A percentile compares a stretch with the other conserved stretches of the same genome.
Evolutionary conservation across 208 protist genomes (phyloP).

Genomic region (Leishmania arabica): DNA sequence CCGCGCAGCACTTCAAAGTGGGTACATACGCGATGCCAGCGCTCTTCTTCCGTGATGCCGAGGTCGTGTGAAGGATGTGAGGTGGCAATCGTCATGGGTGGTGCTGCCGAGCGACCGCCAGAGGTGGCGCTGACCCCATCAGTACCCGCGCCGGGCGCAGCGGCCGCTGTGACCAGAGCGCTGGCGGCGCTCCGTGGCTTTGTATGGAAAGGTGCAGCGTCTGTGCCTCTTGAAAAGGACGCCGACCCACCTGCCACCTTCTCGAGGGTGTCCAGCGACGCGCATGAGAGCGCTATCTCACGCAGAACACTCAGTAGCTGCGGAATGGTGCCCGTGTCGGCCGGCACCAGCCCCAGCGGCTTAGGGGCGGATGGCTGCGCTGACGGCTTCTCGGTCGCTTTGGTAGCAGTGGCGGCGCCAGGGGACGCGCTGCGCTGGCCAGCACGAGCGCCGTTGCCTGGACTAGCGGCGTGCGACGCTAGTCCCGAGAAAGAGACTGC

Average conservation of each 20-base stretch:
- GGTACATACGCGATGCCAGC: conserved; percentile 50
- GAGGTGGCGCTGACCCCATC: neutral
- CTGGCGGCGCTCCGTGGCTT: neutral
- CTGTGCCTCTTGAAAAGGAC: neutral
- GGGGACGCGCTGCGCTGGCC: neutral
- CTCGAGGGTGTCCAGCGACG: conserved; percentile 39
- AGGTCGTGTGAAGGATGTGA: neutral
- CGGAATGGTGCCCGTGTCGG: conserved; percentile 30
- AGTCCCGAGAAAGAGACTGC: neutral
- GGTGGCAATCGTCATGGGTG: neutral
- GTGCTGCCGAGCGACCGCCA: neutral
- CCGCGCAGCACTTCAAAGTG: conserved; percentile 36
- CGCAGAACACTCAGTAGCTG: conserved; percentile 45
- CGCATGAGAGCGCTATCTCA: conserved; percentile 52
- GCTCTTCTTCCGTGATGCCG: conserved; percentile 24
- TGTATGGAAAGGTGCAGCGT: neutral
- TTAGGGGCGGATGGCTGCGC: neutral
- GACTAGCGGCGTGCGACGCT: neutral
- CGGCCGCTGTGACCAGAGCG: neutral
- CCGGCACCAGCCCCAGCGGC: conserved; percentile 48
- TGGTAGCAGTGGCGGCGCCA: neutral
- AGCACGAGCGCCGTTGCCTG: neutral
- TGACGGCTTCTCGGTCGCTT: neutral
- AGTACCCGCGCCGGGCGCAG: neutral
- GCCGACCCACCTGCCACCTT: neutral